A percentile compares a stretch with the other conserved stretches of the same genome.
Conservation (phyloP, 176 grass and related monocot species). For the Elymus sibiricus region DNA sequence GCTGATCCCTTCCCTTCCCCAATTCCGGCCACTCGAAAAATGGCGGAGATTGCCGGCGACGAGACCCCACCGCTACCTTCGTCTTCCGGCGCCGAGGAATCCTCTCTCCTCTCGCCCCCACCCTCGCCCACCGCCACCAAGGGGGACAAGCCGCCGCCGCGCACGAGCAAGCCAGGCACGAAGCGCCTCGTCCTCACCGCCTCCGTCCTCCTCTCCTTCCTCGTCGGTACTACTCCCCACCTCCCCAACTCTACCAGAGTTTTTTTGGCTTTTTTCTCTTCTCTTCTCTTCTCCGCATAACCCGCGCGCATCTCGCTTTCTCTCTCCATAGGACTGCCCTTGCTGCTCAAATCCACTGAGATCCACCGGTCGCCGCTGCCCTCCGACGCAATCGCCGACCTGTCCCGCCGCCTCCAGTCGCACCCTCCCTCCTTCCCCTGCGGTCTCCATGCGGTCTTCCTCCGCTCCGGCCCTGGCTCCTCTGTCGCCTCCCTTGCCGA, state of each 20-base stretch:
- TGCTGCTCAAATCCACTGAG: conserved; percentile 83
- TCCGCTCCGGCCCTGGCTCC: conserved; percentile 18
- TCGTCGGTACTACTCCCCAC: conserved; percentile 38
- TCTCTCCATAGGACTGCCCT: conserved; percentile 46
- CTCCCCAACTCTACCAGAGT: background rate
- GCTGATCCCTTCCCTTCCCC: background rate
- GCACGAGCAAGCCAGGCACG: conserved; percentile 48
- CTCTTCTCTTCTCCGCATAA: background rate
- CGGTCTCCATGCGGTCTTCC: conserved; percentile 61
- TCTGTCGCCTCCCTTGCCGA: conserved; percentile 28
- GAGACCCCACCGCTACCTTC: background rate
- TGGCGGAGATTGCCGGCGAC: conserved; percentile 56
- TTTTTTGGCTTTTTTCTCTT: background rate
- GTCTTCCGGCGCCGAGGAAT: background rate
- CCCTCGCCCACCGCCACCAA: background rate
- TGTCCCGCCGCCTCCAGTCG: conserved; percentile 55
- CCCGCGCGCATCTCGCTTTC: background rate
- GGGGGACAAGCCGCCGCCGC: background rate
- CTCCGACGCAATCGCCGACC: conserved; percentile 62
- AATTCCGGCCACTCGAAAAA: background rate
- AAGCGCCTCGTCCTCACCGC: conserved; percentile 72
- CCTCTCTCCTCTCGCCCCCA: background rate
- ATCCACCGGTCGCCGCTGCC: conserved; percentile 89
- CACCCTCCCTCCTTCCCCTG: conserved; percentile 53
- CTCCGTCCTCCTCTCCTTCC: conserved; percentile 73